These are phyloP conservation scores for Hysterium pulicare DNA, from an alignment of 2,329 filamentous ascomycete species.

Conservation along the genomic window DNA sequence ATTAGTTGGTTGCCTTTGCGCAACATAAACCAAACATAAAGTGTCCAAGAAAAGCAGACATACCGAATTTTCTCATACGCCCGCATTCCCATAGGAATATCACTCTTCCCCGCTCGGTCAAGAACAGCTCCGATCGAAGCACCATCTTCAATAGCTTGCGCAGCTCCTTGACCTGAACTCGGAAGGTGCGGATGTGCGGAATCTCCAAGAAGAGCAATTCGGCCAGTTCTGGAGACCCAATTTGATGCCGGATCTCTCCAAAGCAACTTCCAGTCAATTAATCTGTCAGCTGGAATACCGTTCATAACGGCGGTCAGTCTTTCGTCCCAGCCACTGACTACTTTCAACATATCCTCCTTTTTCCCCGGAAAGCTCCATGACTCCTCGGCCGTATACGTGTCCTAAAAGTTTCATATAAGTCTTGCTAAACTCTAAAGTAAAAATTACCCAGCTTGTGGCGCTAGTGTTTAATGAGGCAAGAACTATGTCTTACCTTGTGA, in stretches of 20 bases:
- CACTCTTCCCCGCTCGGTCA: slow-evolving; percentile 5
- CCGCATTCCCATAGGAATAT: background rate
- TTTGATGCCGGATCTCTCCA: slow-evolving; percentile 9
- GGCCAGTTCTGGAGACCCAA: slow-evolving; percentile 3
- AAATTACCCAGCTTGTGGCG: slow-evolving; percentile 46
- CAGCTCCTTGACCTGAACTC: slow-evolving; percentile 7
- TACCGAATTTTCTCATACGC: slow-evolving; percentile 7
- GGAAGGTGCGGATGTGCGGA: slow-evolving; percentile 11
- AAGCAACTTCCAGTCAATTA: slow-evolving; percentile 11
- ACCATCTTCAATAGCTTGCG: slow-evolving; percentile 12
- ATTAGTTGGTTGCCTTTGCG: too few species aligned
- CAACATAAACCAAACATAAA: background rate
- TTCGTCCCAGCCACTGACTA: slow-evolving; percentile 61
- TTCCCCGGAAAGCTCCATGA: slow-evolving; percentile 51
- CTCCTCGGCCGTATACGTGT: too few species aligned
- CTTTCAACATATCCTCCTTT: slow-evolving; percentile 54
- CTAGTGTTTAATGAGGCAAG: too few species aligned
- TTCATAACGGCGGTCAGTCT: slow-evolving; percentile 34
- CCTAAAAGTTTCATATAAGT: slow-evolving; percentile 59
- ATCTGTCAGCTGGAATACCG: slow-evolving; percentile 2
- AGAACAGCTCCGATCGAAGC: slow-evolving; percentile 6
- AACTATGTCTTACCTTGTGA: slow-evolving; percentile 11
- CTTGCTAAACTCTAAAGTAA: slow-evolving; percentile 61
- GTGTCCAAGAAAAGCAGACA: background rate
- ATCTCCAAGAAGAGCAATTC: slow-evolving; percentile 8